Evolutionary conservation across 176 grass and related monocot genomes (phyloP).

Genomic region (barley (Hordeum vulgare)): MorexV3_pseudomolecules_assembly NC_058518.1:482060425-482060924

Average conservation of each 20-base stretch:
- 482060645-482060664: not conserved
- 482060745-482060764: too few species aligned
- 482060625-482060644: too few species aligned
- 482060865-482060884: too few species aligned
- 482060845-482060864: too few species aligned
- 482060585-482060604: not conserved
- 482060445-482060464: not conserved
- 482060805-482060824: not conserved
- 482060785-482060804: not conserved
- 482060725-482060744: not conserved
- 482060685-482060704: not conserved
- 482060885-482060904: too few species aligned
- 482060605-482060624: too few species aligned
- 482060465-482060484: not conserved
- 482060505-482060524: not conserved
- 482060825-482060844: not conserved
- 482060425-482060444: conserved; percentile 31
- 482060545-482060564: not conserved
- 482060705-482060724: not conserved
- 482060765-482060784: not conserved
- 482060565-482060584: not conserved
- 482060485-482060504: not conserved
- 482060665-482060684: not conserved
- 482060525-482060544: not conserved
- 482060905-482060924: too few species aligned